Evolutionary conservation across 495 filamentous ascomycete species (phyloP).

Genomic region (Xylona heveae): DNA sequence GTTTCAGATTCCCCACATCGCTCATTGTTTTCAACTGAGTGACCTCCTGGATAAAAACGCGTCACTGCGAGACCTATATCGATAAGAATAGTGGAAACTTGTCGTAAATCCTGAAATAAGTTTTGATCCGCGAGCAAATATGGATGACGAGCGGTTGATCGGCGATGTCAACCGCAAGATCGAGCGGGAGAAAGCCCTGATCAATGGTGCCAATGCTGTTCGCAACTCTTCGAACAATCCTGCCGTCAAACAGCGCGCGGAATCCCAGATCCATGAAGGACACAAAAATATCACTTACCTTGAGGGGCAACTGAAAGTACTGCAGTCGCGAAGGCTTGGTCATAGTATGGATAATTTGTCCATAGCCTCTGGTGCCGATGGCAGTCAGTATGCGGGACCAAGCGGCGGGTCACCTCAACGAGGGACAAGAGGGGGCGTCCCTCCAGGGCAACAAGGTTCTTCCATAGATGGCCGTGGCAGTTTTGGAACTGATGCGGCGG

Average conservation of each 20-base stretch:
- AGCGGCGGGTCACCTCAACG: slow-evolving; percentile 14
- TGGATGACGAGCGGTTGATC: slow-evolving; percentile 59
- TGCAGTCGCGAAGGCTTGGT: slow-evolving; percentile 59
- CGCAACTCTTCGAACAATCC: slow-evolving; percentile 87
- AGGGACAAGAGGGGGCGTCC: slow-evolving; percentile 14
- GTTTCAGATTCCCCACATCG: too few relatives aligned
- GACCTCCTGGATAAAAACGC: too few relatives aligned
- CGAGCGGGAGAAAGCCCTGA: slow-evolving; percentile 87
- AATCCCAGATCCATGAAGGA: slow-evolving; percentile 82
- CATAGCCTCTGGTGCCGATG: slow-evolving; percentile 16
- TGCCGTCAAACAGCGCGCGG: slow-evolving; percentile 65
- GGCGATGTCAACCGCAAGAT: slow-evolving; percentile 90
- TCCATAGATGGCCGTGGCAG: slow-evolving; percentile 29
- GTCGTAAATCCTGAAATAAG: too few relatives aligned
- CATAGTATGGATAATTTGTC: slow-evolving; percentile 41
- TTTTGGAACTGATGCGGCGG: slow-evolving; percentile 20
- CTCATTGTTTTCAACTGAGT: too few relatives aligned
- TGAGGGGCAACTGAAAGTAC: slow-evolving; percentile 70
- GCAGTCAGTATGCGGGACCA: not conserved
- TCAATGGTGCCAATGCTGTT: slow-evolving; percentile 86
- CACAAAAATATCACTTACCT: slow-evolving; percentile 84
- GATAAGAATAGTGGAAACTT: too few relatives aligned
- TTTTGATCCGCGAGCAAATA: too few relatives aligned
- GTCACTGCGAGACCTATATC: too few relatives aligned
- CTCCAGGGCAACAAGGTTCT: slow-evolving; percentile 23